A percentile compares a stretch with the other conserved stretches of the same genome.
These are phyloP conservation scores for Knufia petricola DNA, from an alignment of 2,329 filamentous ascomycete species.

Conservation along the genomic window DNA sequence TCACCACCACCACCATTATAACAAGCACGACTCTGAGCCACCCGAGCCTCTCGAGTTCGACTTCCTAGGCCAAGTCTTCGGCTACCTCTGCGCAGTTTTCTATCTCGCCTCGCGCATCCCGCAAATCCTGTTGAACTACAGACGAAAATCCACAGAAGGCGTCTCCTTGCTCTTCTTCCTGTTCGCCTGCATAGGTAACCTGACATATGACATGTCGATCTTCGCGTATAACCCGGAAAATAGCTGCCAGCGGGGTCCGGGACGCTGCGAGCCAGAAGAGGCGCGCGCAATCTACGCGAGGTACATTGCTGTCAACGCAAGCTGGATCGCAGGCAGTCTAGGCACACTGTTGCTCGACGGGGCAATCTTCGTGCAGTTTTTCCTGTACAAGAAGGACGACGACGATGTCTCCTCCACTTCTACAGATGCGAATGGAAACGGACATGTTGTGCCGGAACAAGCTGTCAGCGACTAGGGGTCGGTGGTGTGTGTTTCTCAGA, in stretches of 20 bases:
- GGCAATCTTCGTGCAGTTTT: conserved; percentile 84
- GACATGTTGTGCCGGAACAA: conserved; percentile 5
- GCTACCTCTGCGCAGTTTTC: conserved; percentile 79
- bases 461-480: not conserved
- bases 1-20: conserved; percentile 24
- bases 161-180: conserved; percentile 92
- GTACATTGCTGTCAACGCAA: conserved; percentile 83
- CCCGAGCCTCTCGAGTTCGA: conserved; percentile 54
- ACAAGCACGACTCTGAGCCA: conserved; percentile 29
- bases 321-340: conserved; percentile 81
- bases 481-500: not conserved
- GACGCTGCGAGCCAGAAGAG: conserved; percentile 56
- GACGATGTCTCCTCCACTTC: no score
- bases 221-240: conserved; percentile 66
- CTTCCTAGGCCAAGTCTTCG: conserved; percentile 76
- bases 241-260: conserved; percentile 9
- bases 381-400: conserved; percentile 56
- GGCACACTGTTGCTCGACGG: conserved; percentile 79
- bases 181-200: conserved; percentile 89
- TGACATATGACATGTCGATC: conserved; percentile 88
- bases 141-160: conserved; percentile 85
- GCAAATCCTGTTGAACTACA: conserved; percentile 84
- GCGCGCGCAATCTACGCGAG: conserved; percentile 57
- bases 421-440: conserved; percentile 15
- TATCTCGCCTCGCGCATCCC: conserved; percentile 86